Evolutionary conservation across 179 eudicot genomes (phyloP), one percentile per base, ranked within the genome.

Genomic region (Nepenthes alata): DNA sequence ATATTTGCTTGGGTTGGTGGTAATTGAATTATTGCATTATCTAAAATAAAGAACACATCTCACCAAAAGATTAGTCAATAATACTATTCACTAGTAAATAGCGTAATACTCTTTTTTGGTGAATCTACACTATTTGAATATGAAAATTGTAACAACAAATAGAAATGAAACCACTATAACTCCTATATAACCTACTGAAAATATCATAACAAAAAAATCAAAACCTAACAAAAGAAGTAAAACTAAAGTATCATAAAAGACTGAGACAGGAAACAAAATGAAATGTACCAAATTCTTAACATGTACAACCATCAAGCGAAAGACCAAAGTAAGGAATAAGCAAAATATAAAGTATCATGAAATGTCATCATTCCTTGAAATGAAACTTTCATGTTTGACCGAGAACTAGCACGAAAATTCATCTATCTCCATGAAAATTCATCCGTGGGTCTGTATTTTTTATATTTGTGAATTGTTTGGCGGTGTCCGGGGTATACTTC

Each of bases 211-310:
- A 11, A 11, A 50, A 41, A 41, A 41, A 7, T 41, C 45, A 0
- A 50, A 50, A 50, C 15, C 5, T 50, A 50, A 2, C 14, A 13
- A 50, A 50, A 50, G 50, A n/a, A 15, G 47, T 50, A 61, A 37
- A 61, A 16, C 45, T 61, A 8, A 63, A 65, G 55, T 48, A 48
- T 65, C 39, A 25, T 13, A 57, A 57, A 65, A 65, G 69, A 57
- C 49, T 65, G 49, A 56, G 62, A 57, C 57, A n/a, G 56, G 62
- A 65, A 57, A 65, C 36, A 37, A 65, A 65, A 65, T 48, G 45
- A 47, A 65, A 57, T 65, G 57, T 65, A 65, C 47, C 49, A 12
- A 47, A 55, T 44, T 57, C 57, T 65, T 56, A 35, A 62, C 57
- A 36, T 9, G 57, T 65, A 49, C 65, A 50, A 62, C 55, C 37